phyloP scores from a whole-genome alignment of 2,329 filamentous ascomycete genomes.

The Xylariaceae sp. region DNA sequence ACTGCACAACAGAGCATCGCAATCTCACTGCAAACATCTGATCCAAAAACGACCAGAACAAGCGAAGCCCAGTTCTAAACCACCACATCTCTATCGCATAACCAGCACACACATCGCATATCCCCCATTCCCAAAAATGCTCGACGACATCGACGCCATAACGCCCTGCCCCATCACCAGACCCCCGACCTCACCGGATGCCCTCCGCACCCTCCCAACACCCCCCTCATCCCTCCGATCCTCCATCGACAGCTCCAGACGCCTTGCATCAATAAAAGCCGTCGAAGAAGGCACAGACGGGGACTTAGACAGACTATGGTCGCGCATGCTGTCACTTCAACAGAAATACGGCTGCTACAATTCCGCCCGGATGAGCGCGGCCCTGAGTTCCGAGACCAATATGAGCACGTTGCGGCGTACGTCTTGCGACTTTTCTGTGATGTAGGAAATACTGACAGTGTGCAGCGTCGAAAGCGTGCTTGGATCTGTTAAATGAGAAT shows the following conservation, averaged over 20 bases:
- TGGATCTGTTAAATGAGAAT: conserved; percentile 33
- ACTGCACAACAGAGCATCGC: background rate
- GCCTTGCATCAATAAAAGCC: conserved; percentile 28
- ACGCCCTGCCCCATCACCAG: conserved; percentile 30
- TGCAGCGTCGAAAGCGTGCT: conserved; percentile 31
- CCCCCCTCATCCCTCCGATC: conserved; percentile 25
- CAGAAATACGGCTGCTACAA: conserved; percentile 45
- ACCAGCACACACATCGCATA: background rate
- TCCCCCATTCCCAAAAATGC: conserved; percentile 1
- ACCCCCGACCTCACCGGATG: conserved; percentile 1
- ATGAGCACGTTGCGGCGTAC: conserved; percentile 42
- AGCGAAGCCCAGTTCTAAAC: background rate
- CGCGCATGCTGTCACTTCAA: conserved; percentile 46
- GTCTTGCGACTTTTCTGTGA: too few relatives aligned
- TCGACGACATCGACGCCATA: conserved; percentile 33
- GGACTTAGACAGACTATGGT: conserved; percentile 41
- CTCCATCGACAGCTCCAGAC: conserved; percentile 17
- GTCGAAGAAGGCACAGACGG: conserved; percentile 35
- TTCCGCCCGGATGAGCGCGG: conserved; percentile 45
- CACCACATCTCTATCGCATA: background rate
- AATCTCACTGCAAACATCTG: background rate
- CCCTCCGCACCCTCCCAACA: conserved; percentile 10
- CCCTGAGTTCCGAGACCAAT: conserved; percentile 39
- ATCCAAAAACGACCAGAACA: background rate
- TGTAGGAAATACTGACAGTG: background rate